Evolutionary conservation across 2,329 filamentous ascomycete species (phyloP).

Genomic region (Diaporthe sp.): DNA sequence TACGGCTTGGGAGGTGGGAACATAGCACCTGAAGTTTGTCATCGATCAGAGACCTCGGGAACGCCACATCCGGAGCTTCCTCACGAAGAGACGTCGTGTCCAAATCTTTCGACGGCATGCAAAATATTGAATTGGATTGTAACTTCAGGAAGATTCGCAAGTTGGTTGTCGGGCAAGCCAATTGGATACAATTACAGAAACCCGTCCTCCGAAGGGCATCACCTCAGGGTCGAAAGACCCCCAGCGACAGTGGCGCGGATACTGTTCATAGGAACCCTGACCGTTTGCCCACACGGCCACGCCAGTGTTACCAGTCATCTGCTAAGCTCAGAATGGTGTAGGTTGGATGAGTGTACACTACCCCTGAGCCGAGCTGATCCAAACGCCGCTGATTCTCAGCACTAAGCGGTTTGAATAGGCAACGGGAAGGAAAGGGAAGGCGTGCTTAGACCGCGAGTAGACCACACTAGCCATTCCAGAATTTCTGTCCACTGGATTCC

Average conservation of each 20-base stretch:
- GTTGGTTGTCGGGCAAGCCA: too few relatives aligned
- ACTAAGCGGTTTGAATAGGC: not conserved
- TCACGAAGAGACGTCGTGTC: not conserved
- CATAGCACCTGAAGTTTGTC: not conserved
- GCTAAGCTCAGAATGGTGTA: not conserved
- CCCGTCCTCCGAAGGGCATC: not conserved
- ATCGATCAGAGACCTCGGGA: not conserved
- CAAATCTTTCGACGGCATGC: not conserved
- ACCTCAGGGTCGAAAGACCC: not conserved
- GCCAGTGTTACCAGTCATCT: not conserved
- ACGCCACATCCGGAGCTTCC: not conserved
- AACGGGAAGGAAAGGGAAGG: not conserved
- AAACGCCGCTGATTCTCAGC: conserved; percentile 3
- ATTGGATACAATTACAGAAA: too few relatives aligned
- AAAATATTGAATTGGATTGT: not conserved
- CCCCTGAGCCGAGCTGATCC: not conserved
- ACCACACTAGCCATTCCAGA: not conserved
- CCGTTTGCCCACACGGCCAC: not conserved
- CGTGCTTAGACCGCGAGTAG: not conserved
- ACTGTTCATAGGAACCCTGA: not conserved
- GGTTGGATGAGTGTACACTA: not conserved
- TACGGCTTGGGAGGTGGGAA: not conserved
- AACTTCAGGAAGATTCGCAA: not conserved
- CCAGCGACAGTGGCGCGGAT: not conserved
- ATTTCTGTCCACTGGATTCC: not conserved